Evolutionary conservation across 2,329 filamentous ascomycete species (phyloP).

Genomic region (Clonostachys chloroleuca): DNA sequence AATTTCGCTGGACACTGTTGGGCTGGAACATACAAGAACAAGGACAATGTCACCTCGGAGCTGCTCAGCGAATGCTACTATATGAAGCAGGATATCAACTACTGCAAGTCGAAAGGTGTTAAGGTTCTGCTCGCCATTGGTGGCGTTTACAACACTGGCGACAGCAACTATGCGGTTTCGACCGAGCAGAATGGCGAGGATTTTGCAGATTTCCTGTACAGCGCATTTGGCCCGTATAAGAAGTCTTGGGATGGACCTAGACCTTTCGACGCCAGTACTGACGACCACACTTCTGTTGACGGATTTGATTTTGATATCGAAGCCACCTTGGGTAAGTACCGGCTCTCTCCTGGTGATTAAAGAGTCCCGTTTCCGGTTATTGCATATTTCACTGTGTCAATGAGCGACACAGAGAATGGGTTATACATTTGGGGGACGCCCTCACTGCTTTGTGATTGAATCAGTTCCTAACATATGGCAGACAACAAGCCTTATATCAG

Average conservation of each 20-base stretch:
- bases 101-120: constrained; percentile 33
- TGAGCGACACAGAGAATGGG: too few relatives aligned
- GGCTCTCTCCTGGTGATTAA: neutral
- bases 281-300: constrained; percentile 22
- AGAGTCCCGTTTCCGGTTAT: neutral
- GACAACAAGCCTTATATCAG: constrained; percentile 28
- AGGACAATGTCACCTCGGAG: constrained; percentile 13
- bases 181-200: constrained; percentile 19
- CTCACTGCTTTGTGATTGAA: too few relatives aligned
- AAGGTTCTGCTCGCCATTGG: constrained; percentile 38
- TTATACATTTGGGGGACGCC: too few relatives aligned
- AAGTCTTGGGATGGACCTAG: constrained; percentile 22
- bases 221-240: constrained; percentile 29
- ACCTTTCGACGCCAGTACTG: constrained; percentile 26
- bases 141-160: constrained; percentile 16
- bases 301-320: constrained; percentile 40
- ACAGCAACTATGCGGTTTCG: constrained; percentile 25
- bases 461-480: constrained; percentile 2
- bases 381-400: neutral
- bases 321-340: constrained; percentile 18
- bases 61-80: constrained; percentile 26
- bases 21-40: constrained; percentile 12
- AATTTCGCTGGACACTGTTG: constrained; percentile 34
- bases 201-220: constrained; percentile 31
- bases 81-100: constrained; percentile 31